phyloP scores from a whole-genome alignment of 1,139 yeast genomes.

The Pichiaceae sp. region DNA sequence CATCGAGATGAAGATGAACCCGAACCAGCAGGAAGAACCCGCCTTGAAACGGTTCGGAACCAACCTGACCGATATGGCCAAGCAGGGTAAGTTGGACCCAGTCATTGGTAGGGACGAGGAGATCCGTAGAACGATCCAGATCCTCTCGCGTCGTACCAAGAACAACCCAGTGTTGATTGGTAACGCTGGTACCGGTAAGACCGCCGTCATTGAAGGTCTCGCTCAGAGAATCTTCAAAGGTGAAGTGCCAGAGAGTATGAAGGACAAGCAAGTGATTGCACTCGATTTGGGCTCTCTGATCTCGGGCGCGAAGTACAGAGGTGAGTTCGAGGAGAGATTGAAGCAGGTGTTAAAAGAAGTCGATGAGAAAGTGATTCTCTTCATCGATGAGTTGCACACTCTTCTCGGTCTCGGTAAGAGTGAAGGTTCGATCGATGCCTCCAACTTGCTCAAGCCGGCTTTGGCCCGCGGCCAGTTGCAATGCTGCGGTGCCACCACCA shows the following conservation, averaged over 20 bases:
- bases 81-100: constrained; percentile 88
- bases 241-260: constrained; percentile 92
- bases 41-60: constrained; percentile 85
- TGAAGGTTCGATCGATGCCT: constrained; percentile 94
- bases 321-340: constrained; percentile 90
- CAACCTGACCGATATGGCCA: constrained; percentile 78
- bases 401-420: constrained; percentile 89
- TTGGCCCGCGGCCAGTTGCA: constrained; percentile 89
- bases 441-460: constrained; percentile 87
- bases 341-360: constrained; percentile 81
- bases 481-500: constrained; percentile 96
- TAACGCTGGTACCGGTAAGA: constrained; percentile 96
- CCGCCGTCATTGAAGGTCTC: constrained; percentile 91
- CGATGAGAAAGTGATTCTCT: constrained; percentile 71
- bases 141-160: constrained; percentile 83
- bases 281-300: constrained; percentile 84
- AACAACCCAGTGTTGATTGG: constrained; percentile 93
- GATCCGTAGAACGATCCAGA: constrained; percentile 85
- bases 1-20: constrained; percentile 29
- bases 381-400: constrained; percentile 89
- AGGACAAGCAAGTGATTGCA: constrained; percentile 72
- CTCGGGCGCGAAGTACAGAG: constrained; percentile 91
- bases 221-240: constrained; percentile 88
- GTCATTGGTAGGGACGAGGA: constrained; percentile 97
- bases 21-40: constrained; percentile 51